Conservation (phyloP, 2,329 filamentous ascomycete genomes). For the Fusarium liriodendri region DNA sequence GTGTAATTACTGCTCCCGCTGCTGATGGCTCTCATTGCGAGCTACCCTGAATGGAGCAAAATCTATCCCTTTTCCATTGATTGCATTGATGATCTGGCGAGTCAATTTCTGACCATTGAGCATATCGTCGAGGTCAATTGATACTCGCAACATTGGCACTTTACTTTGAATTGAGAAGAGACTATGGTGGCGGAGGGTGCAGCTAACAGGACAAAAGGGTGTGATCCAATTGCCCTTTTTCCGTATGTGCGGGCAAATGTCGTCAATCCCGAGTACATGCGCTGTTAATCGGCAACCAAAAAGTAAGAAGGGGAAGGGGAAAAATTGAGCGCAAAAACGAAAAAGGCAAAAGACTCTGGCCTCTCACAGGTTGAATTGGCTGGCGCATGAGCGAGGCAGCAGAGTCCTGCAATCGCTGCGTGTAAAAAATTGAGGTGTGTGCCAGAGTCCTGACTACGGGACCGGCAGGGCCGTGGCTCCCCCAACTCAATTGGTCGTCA, state of each 20-base stretch:
- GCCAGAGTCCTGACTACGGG: conserved; percentile 29
- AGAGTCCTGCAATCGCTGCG: conserved; percentile 20
- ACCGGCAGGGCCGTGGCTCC: conserved; percentile 39
- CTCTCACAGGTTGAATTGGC: conserved; percentile 1
- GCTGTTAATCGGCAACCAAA: conserved; percentile 27
- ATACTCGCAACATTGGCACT: not conserved
- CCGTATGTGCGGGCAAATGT: conserved; percentile 18
- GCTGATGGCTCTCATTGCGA: not conserved
- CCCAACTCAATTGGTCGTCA: conserved; percentile 43
- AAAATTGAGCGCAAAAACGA: conserved; percentile 18
- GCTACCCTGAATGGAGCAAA: not conserved
- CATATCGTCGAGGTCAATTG: not conserved
- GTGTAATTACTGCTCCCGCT: not conserved
- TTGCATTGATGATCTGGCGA: not conserved
- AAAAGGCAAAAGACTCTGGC: conserved; percentile 24
- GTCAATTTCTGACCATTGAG: not conserved
- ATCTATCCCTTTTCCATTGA: not conserved
- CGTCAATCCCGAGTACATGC: conserved; percentile 31
- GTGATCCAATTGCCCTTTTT: conserved; percentile 29
- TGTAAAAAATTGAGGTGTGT: conserved; percentile 17
- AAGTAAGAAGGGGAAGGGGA: conserved; percentile 1
- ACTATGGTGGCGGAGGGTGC: conserved; percentile 34
- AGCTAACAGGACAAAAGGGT: conserved; percentile 23
- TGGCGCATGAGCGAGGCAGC: conserved; percentile 21
- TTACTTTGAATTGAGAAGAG: conserved; percentile 15